phyloP scores from a whole-genome alignment of 352 stramenopile species.

The Pythium rishiriense region DNA sequence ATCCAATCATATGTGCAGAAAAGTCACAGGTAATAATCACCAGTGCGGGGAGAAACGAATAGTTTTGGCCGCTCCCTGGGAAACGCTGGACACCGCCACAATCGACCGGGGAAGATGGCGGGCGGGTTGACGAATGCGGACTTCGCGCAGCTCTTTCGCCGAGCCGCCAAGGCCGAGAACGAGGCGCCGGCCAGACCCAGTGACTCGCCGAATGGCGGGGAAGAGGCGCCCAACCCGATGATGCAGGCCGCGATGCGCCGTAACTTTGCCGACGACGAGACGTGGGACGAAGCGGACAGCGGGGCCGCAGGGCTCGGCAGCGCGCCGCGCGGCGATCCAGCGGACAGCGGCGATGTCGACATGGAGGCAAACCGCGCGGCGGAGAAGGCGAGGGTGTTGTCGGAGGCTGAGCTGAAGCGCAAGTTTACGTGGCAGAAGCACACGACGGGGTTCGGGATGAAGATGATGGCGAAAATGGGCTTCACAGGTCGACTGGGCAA shows the following conservation, averaged over 20 bases:
- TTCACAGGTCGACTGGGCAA: constrained; percentile 94
- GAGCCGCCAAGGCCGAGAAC: constrained; percentile 18
- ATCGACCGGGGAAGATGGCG: constrained; percentile 1
- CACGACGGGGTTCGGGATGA: constrained; percentile 95
- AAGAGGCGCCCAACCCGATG: constrained; percentile 27
- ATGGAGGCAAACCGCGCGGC: constrained; percentile 17
- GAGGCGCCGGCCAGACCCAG: background rate
- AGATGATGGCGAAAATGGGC: constrained; percentile 96
- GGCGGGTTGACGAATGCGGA: constrained; percentile 65
- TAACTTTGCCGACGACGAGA: constrained; percentile 26
- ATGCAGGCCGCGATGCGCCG: constrained; percentile 29
- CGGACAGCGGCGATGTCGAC: constrained; percentile 14
- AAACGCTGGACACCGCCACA: background rate
- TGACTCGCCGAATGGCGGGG: constrained; percentile 13
- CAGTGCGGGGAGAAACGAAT: background rate
- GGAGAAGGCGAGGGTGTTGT: constrained; percentile 18
- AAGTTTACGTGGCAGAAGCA: constrained; percentile 93
- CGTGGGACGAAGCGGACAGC: constrained; percentile 24
- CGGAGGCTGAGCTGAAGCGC: constrained; percentile 27
- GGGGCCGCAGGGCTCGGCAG: constrained; percentile 15
- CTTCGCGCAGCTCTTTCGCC: constrained; percentile 77
- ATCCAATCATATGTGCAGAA: background rate
- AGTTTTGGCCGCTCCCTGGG: background rate
- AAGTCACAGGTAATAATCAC: background rate
- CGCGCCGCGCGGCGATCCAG: background rate